phyloP scores from a whole-genome alignment of 2,329 filamentous ascomycete species.

The Hymenoscyphus albidus region DNA sequence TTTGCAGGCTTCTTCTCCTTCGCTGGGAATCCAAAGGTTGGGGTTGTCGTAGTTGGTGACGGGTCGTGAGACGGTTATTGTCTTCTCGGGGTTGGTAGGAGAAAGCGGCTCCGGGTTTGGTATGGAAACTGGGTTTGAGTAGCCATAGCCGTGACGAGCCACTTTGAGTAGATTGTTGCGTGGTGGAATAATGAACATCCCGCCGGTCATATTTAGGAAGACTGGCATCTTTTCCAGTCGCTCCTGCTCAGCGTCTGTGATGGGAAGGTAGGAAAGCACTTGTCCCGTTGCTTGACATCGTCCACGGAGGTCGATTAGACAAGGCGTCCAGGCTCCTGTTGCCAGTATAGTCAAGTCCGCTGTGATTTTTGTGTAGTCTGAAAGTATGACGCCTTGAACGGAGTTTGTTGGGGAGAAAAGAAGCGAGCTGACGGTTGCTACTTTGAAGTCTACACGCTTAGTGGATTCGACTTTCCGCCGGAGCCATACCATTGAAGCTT shows the following conservation, averaged over 20 bases:
- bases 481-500: constrained; percentile 63
- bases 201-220: constrained; percentile 65
- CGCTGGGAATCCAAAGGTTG: constrained; percentile 21
- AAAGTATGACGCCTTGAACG: constrained; percentile 55
- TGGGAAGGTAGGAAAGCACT: constrained; percentile 69
- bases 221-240: constrained; percentile 64
- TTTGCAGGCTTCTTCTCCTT: constrained; percentile 25
- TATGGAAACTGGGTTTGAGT: constrained; percentile 41
- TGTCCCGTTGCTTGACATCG: constrained; percentile 80
- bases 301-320: constrained; percentile 72
- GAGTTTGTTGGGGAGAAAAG: constrained; percentile 30
- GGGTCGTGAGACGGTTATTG: constrained; percentile 22
- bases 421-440: constrained; percentile 37
- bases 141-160: constrained; percentile 58
- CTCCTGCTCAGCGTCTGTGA: constrained; percentile 68
- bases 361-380: constrained; percentile 45
- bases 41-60: constrained; percentile 24
- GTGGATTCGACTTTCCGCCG: constrained; percentile 32
- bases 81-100: constrained; percentile 5
- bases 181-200: constrained; percentile 73
- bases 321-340: constrained; percentile 81
- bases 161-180: constrained; percentile 52
- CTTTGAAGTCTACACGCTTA: constrained; percentile 48
- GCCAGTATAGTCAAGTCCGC: constrained; percentile 77
- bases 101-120: constrained; percentile 17